Evolutionary conservation across 1,284 basidiomycete genomes (phyloP).

Genomic region (Marasmius tenuissimus): DNA sequence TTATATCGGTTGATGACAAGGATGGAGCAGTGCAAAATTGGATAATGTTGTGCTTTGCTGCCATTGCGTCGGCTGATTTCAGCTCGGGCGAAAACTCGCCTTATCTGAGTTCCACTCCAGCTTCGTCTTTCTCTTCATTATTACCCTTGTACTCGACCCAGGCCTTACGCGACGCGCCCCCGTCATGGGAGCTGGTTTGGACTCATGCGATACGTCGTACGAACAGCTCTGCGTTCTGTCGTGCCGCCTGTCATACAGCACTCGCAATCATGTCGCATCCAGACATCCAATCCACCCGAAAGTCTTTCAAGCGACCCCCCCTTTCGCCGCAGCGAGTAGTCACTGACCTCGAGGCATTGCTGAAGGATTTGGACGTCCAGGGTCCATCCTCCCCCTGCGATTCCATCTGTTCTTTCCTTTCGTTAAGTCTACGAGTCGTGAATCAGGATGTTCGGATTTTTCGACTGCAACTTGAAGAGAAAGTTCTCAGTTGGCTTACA

Average conservation of each 20-base stretch:
- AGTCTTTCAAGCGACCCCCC: slow-evolving; percentile 28
- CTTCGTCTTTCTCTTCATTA: slow-evolving; percentile 10
- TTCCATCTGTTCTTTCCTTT: slow-evolving; percentile 81
- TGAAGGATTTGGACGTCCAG: slow-evolving; percentile 83
- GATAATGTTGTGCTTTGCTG: slow-evolving; percentile 78
- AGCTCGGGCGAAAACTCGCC: background rate
- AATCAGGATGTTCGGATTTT: slow-evolving; percentile 81
- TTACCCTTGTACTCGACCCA: background rate
- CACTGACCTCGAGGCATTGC: slow-evolving; percentile 71
- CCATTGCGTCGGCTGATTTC: slow-evolving; percentile 55
- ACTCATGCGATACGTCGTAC: slow-evolving; percentile 76
- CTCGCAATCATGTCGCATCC: slow-evolving; percentile 48
- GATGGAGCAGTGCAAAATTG: slow-evolving; percentile 64
- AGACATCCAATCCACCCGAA: slow-evolving; percentile 19
- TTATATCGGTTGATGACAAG: slow-evolving; percentile 66
- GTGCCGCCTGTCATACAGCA: slow-evolving; percentile 82
- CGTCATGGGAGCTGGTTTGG: slow-evolving; percentile 80
- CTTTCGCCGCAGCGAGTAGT: slow-evolving; percentile 60
- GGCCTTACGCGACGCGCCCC: slow-evolving; percentile 22
- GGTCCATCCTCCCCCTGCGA: slow-evolving; percentile 85
- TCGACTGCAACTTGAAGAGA: slow-evolving; percentile 80
- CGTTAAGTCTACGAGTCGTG: slow-evolving; percentile 63
- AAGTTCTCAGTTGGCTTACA: slow-evolving; percentile 81
- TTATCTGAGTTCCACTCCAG: background rate
- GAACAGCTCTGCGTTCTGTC: slow-evolving; percentile 63